Evolutionary conservation across 208 protist species (phyloP), one percentile per base, ranked within the genome.

Genomic region (Trypanosoma boissoni): DNA sequence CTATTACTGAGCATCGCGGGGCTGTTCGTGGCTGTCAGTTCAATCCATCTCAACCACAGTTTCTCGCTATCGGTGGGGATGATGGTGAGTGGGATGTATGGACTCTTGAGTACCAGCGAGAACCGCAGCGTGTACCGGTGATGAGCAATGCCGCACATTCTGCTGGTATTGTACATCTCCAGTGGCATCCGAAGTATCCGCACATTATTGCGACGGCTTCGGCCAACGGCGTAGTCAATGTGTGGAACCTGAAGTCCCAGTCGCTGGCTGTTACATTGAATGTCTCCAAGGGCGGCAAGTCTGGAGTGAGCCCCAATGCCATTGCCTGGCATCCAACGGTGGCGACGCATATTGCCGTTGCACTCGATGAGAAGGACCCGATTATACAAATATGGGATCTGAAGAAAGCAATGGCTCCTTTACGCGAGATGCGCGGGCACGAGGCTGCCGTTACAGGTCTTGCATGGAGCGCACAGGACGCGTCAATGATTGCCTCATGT

Each of bases 321-420:
- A 78, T 99, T 29, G 93, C 91, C 1, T 99, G 98, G 97, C 88
- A 98, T 74, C 98, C 98, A 32, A 81, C 85, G 16, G 81, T 83
- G 44, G 80, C 94, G 9, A 97, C 92, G 43, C 83, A 95, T 46
- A 70, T 99, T 20, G 78, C 95, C 7, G 92, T 97, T 18, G 97
- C 94, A 6, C 91, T 91, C 9, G 96, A 98, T 43, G 96, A 98
- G 57, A 58, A 64, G 1, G 60, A 73, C 48, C 96, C 97, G 46
- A 82, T 97, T 16, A 76, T 99, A 53, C 96, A 98, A 66, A 65
- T 98, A 41, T 99, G 98, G 98, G 97, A 99, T 72, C 72, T 99
- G 3, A 83, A 92, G 58, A 98, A 97, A 43, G 79, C 91, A 12
- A 83, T 94, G 55, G 61, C 86, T 20, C 97, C 98, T 14, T 58